Conservation (phyloP, 345 rosid species). For the Crucihimalaya himalaica region DNA sequence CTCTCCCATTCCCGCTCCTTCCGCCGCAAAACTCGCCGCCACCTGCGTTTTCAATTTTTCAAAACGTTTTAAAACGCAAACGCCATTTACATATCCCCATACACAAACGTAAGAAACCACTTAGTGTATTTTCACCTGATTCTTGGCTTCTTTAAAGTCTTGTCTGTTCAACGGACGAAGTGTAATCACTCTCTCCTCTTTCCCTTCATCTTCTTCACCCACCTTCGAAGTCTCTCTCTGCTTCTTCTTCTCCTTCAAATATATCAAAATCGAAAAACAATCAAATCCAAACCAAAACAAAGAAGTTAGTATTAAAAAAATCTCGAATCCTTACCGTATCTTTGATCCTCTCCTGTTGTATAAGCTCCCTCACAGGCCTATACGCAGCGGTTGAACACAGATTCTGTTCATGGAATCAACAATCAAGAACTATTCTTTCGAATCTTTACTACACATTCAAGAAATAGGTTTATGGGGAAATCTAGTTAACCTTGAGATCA, state of each 20-base stretch:
- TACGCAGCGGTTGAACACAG: slow-evolving; percentile 92
- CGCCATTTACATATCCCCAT: neutral
- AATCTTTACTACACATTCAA: neutral
- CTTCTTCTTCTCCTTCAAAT: slow-evolving; percentile 58
- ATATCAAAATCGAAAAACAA: neutral
- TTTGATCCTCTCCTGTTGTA: slow-evolving; percentile 77
- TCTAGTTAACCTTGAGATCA: slow-evolving; percentile 93
- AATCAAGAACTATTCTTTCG: neutral
- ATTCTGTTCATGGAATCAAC: slow-evolving; percentile 48
- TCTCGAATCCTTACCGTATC: slow-evolving; percentile 46
- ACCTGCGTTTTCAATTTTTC: slow-evolving; percentile 53
- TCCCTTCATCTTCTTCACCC: slow-evolving; percentile 41
- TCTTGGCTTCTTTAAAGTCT: slow-evolving; percentile 81
- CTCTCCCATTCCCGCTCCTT: slow-evolving; percentile 75
- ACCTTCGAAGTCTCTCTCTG: slow-evolving; percentile 44
- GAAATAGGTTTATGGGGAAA: neutral
- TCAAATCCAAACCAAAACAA: neutral
- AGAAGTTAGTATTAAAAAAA: neutral
- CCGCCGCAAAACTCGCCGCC: slow-evolving; percentile 85
- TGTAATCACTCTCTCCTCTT: slow-evolving; percentile 57
- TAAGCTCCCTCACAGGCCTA: slow-evolving; percentile 81
- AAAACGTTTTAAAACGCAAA: slow-evolving; percentile 19
- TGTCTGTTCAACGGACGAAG: slow-evolving; percentile 75
- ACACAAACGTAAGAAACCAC: neutral
- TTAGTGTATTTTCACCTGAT: slow-evolving; percentile 52